Evolutionary conservation across 2,329 filamentous ascomycete species (phyloP), one percentile per base, ranked within the genome.

Genomic region (Cladosporium colombiae): DNA sequence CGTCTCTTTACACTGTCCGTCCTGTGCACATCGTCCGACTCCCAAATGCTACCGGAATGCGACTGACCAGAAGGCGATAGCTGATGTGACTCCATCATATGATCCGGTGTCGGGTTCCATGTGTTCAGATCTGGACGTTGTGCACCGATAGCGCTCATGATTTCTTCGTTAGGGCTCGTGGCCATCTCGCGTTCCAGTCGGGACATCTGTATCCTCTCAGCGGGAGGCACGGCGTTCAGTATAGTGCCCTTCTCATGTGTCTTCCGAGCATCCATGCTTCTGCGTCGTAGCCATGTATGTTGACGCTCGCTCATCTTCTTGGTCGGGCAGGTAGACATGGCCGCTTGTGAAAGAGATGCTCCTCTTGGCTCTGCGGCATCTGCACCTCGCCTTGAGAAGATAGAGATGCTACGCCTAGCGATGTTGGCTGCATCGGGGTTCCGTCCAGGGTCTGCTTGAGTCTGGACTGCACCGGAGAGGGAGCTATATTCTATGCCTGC

Each of bases 161-260:
- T 78, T 70, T 78, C 78, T 52, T 79, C 72, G 68, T 80, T 80
- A 37, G 78, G 77, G 29, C 75, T 75, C 0, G 73, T 77, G 5
- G 77, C 78, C 76, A 80, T 80, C 56, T 72, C 73, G 55, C 73
- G 69, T 62, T 78, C 75, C 31, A 78, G 58, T 3, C 73, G 67
- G 13, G 73, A 74, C 70, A 78, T 74, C 10, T 69, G 63, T n/a
- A 71, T 71, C 5, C 68, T 69, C 60, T 68, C 69, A 3, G 70
- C 68, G 27, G 68, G 69, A 21, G 75, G 76, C 11, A 77, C 73
- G 16, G 75, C 74, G 31, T 75, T 73, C 27, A 77, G 69, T 8
- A 76, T 66, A 1, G 74, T 77, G 21, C 70, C 72, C 25, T 37
- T 46, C 37, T 40, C 31, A 14, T 31, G 37, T 11, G 33, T 23